Base-by-base conservation (phyloP, 2,329 filamentous ascomycete species). In the Amauroascus niger region DNA sequence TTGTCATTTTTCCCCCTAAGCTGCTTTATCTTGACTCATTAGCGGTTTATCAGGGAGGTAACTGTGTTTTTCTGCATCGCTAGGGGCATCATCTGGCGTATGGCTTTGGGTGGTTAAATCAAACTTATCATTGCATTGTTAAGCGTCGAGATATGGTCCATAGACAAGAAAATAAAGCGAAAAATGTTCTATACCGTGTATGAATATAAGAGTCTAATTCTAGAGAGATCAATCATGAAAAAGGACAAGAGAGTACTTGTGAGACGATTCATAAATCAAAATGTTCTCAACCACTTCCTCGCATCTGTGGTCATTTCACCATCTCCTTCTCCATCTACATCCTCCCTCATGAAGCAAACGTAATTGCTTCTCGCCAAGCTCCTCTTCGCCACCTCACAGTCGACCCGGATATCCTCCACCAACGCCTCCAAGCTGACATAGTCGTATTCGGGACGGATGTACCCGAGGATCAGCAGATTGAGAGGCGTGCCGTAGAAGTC, bases 401-500 rank as follows among this genome's bases (percentile, higher is more conserved):
- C 93, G 61, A 84, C 79, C 65, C 80, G 80, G 66, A 98, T 98
- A 72, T 98, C 93, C 62, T 84, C 80, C 43, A 97, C 81, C 65
- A 97, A 75, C 32, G 84, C 86, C 58, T 96, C 90, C 61, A 88
- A 77, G 58, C 80, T 84, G 56, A 83, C 81, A 72, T 98, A 98
- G 73, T 97, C 88, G 66, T 80, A 83, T 72, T 97, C 93, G 7
- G 88, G 84, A 51, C 93, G 79, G 58, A 98, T 89, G 69, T 88
- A 97, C 28, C 90, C 93, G 57, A 91, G 69, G 48, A 98, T 82
- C 22, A 89, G 69, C 14, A 97, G 74, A 40, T 88, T 83, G 76
- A 97, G 85, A 60, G 82, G 80, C 4, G 79, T 79, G 58, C 80
- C 87, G 72, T 97, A 97, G 68, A 98, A 98, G 67, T 97, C 89